A percentile compares a stretch with the other conserved stretches of the same genome.
phyloP scores from a whole-genome alignment of 345 rosid species.

The Viola odorata region DNA sequence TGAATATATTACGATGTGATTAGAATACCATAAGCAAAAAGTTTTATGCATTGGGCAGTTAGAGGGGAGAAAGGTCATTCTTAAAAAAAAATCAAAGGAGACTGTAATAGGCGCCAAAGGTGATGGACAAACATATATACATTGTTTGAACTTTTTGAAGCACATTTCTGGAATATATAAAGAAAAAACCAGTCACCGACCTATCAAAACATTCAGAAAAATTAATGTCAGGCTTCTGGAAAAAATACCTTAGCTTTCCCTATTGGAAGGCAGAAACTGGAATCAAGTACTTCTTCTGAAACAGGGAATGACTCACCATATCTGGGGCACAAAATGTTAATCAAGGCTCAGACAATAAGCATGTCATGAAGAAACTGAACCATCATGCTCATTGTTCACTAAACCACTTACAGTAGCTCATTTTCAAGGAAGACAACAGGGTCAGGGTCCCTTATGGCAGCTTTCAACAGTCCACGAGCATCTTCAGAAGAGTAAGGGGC shows the following conservation, averaged over 20 bases:
- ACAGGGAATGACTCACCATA: slow-evolving; percentile 90
- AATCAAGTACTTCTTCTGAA: slow-evolving; percentile 84
- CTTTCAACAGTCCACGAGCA: slow-evolving; percentile 85
- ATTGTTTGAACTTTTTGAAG: too few relatives aligned
- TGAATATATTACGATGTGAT: too few relatives aligned
- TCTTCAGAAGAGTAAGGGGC: slow-evolving; percentile 85
- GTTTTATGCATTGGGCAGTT: too few relatives aligned
- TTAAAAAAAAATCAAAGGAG: too few relatives aligned
- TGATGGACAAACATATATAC: too few relatives aligned
- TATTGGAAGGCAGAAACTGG: slow-evolving; percentile 88
- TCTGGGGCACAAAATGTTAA: slow-evolving; percentile 29
- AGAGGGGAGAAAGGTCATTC: too few relatives aligned
- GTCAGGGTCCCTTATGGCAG: slow-evolving; percentile 95
- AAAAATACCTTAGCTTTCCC: slow-evolving; percentile 83
- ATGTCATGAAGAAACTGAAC: slow-evolving; percentile 2
- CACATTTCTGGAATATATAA: too few relatives aligned
- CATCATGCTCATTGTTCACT: not conserved
- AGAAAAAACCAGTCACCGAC: too few relatives aligned
- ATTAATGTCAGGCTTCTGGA: not conserved
- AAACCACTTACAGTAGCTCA: slow-evolving; percentile 69
- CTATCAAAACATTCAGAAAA: slow-evolving; percentile 5
- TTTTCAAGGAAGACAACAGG: slow-evolving; percentile 96
- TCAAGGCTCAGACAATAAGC: slow-evolving; percentile 8
- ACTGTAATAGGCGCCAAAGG: too few relatives aligned
- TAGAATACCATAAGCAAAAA: too few relatives aligned